A percentile compares a stretch with the other conserved stretches of the same genome.
Evolutionary conservation across 371 early-diverging fungal genomes (phyloP).

Genomic region (Homolaphlyctis polyrhiza): DNA sequence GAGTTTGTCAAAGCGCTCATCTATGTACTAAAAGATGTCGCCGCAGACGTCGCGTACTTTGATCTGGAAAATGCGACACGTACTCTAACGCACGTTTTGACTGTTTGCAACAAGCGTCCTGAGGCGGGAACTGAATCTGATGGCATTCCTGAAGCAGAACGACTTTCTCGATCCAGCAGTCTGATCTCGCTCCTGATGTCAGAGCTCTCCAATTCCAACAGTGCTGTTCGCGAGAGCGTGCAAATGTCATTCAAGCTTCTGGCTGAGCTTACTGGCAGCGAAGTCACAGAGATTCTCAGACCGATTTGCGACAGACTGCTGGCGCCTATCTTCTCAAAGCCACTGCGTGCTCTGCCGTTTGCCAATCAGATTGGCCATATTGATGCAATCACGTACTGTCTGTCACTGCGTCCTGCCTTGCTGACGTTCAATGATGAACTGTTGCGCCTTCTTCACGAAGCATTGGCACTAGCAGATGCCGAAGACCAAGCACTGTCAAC

Average conservation of each 20-base stretch:
- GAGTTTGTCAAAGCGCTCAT: slow-evolving; percentile 89
- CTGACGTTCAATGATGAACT: slow-evolving; percentile 90
- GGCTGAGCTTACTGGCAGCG: slow-evolving; percentile 69
- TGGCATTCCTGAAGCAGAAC: slow-evolving; percentile 18
- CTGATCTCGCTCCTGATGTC: slow-evolving; percentile 79
- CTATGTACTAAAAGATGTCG: slow-evolving; percentile 89
- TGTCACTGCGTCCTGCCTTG: slow-evolving; percentile 85
- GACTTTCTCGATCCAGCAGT: slow-evolving; percentile 31
- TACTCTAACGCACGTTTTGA: slow-evolving; percentile 71
- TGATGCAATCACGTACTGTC: slow-evolving; percentile 95
- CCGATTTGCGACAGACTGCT: slow-evolving; percentile 83
- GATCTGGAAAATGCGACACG: slow-evolving; percentile 73
- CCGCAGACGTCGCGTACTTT: slow-evolving; percentile 71
- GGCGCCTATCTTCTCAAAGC: slow-evolving; percentile 94
- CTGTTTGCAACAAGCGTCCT: slow-evolving; percentile 81
- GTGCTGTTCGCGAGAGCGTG: slow-evolving; percentile 82
- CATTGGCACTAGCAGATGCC: slow-evolving; percentile 91
- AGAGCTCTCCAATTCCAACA: slow-evolving; percentile 90
- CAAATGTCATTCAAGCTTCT: slow-evolving; percentile 77
- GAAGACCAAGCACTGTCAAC: slow-evolving; percentile 93
- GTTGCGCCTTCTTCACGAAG: slow-evolving; percentile 84
- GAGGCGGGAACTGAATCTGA: too few relatives aligned
- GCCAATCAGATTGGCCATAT: slow-evolving; percentile 97
- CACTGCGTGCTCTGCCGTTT: slow-evolving; percentile 91
- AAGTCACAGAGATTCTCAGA: slow-evolving; percentile 77